Evolutionary conservation across 148 eudicot species (phyloP).

Genomic region (Rhododendron simsii): DNA sequence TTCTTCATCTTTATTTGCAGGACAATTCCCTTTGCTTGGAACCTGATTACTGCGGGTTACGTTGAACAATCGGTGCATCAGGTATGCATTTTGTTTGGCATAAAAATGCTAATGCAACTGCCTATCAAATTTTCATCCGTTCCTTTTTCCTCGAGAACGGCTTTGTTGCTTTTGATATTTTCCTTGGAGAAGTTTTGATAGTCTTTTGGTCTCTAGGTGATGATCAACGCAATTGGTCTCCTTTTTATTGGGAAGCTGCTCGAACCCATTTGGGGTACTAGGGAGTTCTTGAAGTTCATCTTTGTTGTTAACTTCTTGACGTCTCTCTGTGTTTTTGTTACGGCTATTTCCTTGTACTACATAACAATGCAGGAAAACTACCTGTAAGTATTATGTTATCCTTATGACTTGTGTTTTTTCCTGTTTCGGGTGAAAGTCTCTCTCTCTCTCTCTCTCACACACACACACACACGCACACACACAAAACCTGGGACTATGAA

Average conservation of each 20-base stretch:
- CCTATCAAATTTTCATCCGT: neutral
- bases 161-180: constrained; percentile 1
- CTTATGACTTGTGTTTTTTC: neutral
- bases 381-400: constrained; percentile 60
- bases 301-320: constrained; percentile 86
- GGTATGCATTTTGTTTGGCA: constrained; percentile 38
- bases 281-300: constrained; percentile 93
- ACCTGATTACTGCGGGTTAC: constrained; percentile 92
- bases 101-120: neutral
- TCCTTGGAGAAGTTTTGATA: neutral
- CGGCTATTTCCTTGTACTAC: constrained; percentile 86
- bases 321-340: constrained; percentile 71
- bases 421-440: too few species aligned
- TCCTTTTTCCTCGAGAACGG: neutral
- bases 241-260: constrained; percentile 89
- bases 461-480: too few species aligned
- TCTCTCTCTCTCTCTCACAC: too few species aligned
- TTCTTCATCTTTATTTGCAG: constrained; percentile 31
- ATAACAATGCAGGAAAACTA: constrained; percentile 71
- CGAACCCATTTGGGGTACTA: constrained; percentile 98
- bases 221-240: constrained; percentile 70
- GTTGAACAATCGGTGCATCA: constrained; percentile 78
- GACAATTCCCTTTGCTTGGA: constrained; percentile 99
- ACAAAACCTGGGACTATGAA: too few species aligned
- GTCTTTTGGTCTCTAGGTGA: constrained; percentile 41